Evolutionary conservation across 1,284 basidiomycete genomes (phyloP), one percentile per base, ranked within the genome.

Genomic region (Cutaneotrichosporon dermatis): DNA sequence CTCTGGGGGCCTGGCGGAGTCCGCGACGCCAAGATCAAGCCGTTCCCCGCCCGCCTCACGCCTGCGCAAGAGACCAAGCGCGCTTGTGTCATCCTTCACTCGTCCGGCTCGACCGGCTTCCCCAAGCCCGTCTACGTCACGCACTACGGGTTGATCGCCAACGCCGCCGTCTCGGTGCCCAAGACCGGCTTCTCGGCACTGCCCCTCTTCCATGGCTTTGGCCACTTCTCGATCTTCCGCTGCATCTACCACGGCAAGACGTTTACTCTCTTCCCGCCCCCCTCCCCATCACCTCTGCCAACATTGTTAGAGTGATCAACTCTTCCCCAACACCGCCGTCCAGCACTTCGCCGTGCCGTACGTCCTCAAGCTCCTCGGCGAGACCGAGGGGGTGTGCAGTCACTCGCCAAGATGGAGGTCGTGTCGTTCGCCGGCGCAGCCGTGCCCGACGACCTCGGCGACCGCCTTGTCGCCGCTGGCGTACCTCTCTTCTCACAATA

Each of bases 11-110:
- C 64, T 3, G 77, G 73, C 6, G 79, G 81, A 8, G 70, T 76
- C 4, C 66, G 72, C 5, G 68, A 75, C 11, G 62, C 73, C 33
- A 72, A 75, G 46, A 77, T 80, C 51, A 67, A 74, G 2, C 58
- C 65, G 1, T 81, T 77, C 65, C 69, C 75, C 6, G 63, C 74
- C 1, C 67, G 74, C 43, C 70, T 84, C n/a, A 79, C 71, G 0
- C 82, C 82, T 1, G 76, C 82, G 13, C 74, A 81, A 55, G 83
- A 85, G 65, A 60, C 61, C 5, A 65, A 74, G 13, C 70, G 83
- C 25, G 79, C 81, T 2, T 76, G 81, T 9, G 81, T 84, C 9
- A 80, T 86, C 55, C 75, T 87, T n/a, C 86, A 87, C 64, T 85
- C 85, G 4, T 82, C 81, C 1, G 85, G 85, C 41, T 85, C 84